phyloP scores from a whole-genome alignment of 2,329 filamentous ascomycete species.

The Xylaria sp. region DNA sequence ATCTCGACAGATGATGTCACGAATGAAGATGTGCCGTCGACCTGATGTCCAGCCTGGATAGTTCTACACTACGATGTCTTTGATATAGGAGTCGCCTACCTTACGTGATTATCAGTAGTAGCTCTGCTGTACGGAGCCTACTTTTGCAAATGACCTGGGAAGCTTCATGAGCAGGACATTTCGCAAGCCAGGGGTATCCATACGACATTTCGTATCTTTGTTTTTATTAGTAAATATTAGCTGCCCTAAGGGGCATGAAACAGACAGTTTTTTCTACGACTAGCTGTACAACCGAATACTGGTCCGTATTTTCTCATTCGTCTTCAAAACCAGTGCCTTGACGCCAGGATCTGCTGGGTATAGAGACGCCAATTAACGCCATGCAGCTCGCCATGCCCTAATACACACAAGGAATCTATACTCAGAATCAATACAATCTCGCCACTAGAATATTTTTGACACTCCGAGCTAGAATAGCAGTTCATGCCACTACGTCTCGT shows the following conservation, averaged over 20 bases:
- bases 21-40: not conserved
- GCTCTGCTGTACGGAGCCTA: not conserved
- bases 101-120: not conserved
- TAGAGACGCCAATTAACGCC: constrained; percentile 32
- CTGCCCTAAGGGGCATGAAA: constrained; percentile 5
- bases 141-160: not conserved
- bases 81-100: not conserved
- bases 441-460: constrained; percentile 4
- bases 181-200: not conserved
- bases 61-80: not conserved
- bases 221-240: constrained; percentile 7
- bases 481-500: constrained; percentile 40
- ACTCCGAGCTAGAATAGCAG: not conserved
- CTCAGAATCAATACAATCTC: constrained; percentile 40
- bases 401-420: constrained; percentile 22
- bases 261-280: constrained; percentile 8
- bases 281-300: constrained; percentile 23
- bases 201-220: not conserved
- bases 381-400: constrained; percentile 17
- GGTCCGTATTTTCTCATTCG: not conserved
- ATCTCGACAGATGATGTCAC: constrained; percentile 22
- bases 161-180: not conserved
- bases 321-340: constrained; percentile 11
- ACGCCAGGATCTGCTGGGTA: constrained; percentile 30
- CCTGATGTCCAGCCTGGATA: not conserved